Evolutionary conservation across 768 basidiomycete species (phyloP).

Genomic region (Boletales sp.): DNA sequence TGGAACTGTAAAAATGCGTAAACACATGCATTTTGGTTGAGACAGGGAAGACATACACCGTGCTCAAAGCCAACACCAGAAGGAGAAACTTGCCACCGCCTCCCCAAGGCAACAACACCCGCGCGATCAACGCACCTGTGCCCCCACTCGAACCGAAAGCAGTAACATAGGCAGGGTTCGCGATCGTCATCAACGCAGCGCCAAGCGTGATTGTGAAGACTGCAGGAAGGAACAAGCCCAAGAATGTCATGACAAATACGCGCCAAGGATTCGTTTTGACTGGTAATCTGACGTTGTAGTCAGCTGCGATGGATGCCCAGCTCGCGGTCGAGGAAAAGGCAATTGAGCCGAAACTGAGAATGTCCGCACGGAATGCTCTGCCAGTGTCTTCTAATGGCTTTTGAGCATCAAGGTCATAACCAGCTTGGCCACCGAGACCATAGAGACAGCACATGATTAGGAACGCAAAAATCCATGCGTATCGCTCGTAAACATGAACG

Average conservation of each 20-base stretch:
- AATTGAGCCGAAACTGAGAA: conserved; percentile 50
- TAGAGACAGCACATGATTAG: conserved; percentile 50
- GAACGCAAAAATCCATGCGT: conserved; percentile 48
- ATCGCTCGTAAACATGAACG: conserved; percentile 50
- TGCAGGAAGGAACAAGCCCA: conserved; percentile 48
- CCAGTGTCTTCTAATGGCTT: conserved; percentile 42
- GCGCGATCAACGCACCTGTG: conserved; percentile 42
- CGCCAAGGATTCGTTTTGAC: conserved; percentile 38
- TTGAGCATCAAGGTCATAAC: conserved; percentile 44
- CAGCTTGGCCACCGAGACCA: conserved; percentile 45
- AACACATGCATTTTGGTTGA: background rate
- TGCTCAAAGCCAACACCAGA: conserved; percentile 40
- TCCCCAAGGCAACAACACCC: conserved; percentile 43
- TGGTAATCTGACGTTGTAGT: conserved; percentile 52
- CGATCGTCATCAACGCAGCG: conserved; percentile 42
- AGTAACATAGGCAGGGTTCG: conserved; percentile 34
- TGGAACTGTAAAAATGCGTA: conserved; percentile 20
- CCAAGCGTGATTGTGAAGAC: conserved; percentile 36
- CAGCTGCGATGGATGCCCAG: conserved; percentile 52
- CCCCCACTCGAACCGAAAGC: conserved; percentile 38
- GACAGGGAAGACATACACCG: conserved; percentile 29
- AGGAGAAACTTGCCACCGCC: conserved; percentile 41
- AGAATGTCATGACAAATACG: conserved; percentile 48
- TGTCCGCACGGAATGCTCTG: conserved; percentile 41
- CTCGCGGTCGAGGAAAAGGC: conserved; percentile 46